Percentiles rank a stretch among this genome's conserved stretches.
Conservation (phyloP, 305 asterid genomes). For the Fraxinus latifolia region DNA sequence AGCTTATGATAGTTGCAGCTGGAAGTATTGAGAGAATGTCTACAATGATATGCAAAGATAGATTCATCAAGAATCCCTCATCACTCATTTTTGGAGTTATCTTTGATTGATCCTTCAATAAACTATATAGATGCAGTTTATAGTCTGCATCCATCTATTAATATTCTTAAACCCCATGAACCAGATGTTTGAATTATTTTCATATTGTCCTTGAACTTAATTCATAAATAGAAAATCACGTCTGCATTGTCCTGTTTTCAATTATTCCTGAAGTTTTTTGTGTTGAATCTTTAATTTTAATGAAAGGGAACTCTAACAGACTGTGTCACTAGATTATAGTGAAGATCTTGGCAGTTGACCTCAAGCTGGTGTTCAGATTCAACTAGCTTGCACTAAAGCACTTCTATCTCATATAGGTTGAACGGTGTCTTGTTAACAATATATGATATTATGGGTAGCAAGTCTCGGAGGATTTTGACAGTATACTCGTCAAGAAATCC, state of each 20-base stretch:
- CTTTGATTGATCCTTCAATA: background rate
- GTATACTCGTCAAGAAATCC: background rate
- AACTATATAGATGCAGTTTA: background rate
- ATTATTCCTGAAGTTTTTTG: background rate
- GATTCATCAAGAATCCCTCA: slow-evolving; percentile 20
- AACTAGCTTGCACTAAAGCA: background rate
- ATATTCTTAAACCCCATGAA: background rate
- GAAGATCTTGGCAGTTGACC: background rate
- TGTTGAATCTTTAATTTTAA: background rate
- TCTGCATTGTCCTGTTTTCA: background rate
- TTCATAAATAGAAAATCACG: background rate
- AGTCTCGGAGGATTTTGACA: background rate
- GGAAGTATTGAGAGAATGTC: slow-evolving; percentile 49
- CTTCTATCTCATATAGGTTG: background rate
- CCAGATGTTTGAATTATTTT: background rate
- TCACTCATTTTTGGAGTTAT: background rate
- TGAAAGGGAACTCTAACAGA: background rate
- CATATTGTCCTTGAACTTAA: background rate
- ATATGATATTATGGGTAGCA: background rate
- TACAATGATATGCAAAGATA: slow-evolving; percentile 36
- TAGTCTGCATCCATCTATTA: background rate
- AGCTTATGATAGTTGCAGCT: slow-evolving; percentile 26
- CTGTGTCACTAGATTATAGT: background rate
- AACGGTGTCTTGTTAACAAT: background rate
- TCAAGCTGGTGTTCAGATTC: background rate